phyloP scores from a whole-genome alignment of 805 yeast genomes.

The Vanderwaltozyma yarrowii region DNA sequence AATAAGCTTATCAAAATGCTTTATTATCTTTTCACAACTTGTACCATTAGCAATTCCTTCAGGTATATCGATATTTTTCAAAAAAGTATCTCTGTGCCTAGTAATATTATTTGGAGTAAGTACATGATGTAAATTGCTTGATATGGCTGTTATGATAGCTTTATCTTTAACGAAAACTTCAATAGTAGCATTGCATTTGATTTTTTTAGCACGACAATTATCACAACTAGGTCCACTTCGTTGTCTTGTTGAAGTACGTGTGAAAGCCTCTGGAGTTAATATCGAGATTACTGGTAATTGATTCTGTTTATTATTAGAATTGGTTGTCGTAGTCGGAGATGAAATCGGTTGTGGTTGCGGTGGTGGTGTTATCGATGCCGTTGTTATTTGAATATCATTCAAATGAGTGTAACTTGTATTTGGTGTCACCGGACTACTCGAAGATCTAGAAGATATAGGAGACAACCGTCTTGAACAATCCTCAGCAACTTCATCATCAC shows the following conservation, averaged over 20 bases:
- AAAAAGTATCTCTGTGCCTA: conserved; percentile 1
- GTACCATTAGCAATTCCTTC: not conserved
- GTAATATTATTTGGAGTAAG: conserved; percentile 9
- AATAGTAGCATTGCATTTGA: conserved; percentile 64
- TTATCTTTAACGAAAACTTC: conserved; percentile 29
- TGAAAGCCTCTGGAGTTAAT: not conserved
- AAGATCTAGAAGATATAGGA: too few species aligned
- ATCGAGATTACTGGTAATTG: too few species aligned
- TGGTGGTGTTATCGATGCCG: too few species aligned
- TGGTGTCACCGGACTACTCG: too few species aligned
- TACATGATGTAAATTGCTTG: conserved; percentile 16
- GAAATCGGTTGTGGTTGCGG: too few species aligned
- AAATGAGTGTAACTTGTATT: too few species aligned
- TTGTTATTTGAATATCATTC: too few species aligned
- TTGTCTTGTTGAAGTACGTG: conserved; percentile 35
- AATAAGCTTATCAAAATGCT: conserved; percentile 29
- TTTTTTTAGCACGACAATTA: conserved; percentile 55
- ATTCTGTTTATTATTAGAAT: too few species aligned
- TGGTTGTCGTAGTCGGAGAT: too few species aligned
- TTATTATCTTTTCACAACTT: conserved; percentile 8
- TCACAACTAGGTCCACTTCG: conserved; percentile 71
- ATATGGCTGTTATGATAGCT: conserved; percentile 9
- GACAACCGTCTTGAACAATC: too few species aligned
- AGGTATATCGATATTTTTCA: not conserved
- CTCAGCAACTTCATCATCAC: too few species aligned